A percentile compares a stretch with the other conserved stretches of the same genome.
Conservation (phyloP, 2,329 filamentous ascomycete genomes). For the Fusarium musae region DNA sequence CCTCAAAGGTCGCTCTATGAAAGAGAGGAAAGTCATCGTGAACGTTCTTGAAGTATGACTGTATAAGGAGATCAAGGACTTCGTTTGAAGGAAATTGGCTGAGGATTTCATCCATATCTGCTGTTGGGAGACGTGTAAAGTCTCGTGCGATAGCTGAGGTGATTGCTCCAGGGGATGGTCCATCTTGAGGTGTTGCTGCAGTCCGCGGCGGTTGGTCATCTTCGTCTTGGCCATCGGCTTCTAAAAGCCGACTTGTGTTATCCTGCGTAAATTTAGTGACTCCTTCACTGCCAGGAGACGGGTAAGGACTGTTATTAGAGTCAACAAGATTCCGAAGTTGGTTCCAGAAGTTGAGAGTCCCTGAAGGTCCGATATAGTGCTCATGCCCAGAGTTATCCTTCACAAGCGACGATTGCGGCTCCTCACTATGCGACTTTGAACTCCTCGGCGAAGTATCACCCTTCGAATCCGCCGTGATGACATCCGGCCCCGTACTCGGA, state of each 20-base stretch:
- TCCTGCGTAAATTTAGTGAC: conserved; percentile 27
- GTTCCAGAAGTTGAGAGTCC: conserved; percentile 51
- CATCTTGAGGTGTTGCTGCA: conserved; percentile 17
- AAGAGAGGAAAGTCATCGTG: conserved; percentile 53
- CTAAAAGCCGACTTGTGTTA: conserved; percentile 30
- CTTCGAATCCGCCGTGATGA: neutral
- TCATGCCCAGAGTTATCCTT: conserved; percentile 49
- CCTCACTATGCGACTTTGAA: conserved; percentile 26
- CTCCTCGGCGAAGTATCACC: conserved; percentile 12
- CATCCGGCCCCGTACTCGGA: neutral
- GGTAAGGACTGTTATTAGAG: conserved; percentile 22
- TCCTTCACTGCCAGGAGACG: neutral
- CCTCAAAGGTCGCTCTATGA: conserved; percentile 49
- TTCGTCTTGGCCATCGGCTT: conserved; percentile 28
- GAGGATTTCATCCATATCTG: conserved; percentile 46
- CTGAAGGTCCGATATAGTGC: conserved; percentile 53
- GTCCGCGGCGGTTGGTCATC: conserved; percentile 5
- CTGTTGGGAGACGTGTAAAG: conserved; percentile 40
- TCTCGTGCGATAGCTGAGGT: conserved; percentile 45
- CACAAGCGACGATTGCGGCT: conserved; percentile 43
- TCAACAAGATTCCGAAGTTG: conserved; percentile 49
- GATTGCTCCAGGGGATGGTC: conserved; percentile 42
- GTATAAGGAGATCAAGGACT: conserved; percentile 46
- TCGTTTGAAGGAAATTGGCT: conserved; percentile 43
- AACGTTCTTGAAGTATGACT: conserved; percentile 50